Conservation (phyloP, 2,329 filamentous ascomycete genomes). For the Trichoderma atroviride region DNA sequence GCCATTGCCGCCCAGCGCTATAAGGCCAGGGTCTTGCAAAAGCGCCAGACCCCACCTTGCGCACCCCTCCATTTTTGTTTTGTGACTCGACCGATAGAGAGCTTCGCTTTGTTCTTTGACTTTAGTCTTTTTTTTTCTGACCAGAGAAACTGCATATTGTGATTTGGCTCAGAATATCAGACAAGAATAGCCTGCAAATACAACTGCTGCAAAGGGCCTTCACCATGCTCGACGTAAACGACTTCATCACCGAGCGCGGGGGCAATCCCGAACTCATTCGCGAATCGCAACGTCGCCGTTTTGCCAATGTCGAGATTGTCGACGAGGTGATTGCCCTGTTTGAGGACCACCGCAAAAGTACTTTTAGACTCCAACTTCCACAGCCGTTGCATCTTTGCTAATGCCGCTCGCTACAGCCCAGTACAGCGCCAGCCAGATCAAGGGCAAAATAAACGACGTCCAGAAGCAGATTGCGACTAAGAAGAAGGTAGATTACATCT, state of each 20-base stretch:
- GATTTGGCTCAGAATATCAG: background rate
- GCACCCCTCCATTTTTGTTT: conserved; percentile 21
- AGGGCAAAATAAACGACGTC: conserved; percentile 81
- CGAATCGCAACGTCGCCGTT: conserved; percentile 83
- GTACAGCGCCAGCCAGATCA: conserved; percentile 78
- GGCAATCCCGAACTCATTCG: conserved; percentile 90
- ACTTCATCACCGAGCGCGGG: conserved; percentile 83
- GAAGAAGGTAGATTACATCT: conserved; percentile 68
- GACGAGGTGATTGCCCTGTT: conserved; percentile 89
- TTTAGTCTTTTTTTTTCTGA: background rate
- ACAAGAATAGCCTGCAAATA: background rate
- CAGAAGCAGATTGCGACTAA: conserved; percentile 89
- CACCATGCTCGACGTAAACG: conserved; percentile 73
- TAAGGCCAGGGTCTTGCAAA: conserved; percentile 8
- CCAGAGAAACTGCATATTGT: background rate
- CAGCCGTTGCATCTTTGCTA: background rate
- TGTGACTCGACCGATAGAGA: conserved; percentile 6
- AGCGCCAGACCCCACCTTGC: conserved; percentile 19
- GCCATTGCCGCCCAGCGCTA: background rate
- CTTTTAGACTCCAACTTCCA: conserved; percentile 30
- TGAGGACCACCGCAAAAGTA: conserved; percentile 80
- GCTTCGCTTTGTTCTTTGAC: background rate
- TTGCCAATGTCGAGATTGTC: conserved; percentile 79
- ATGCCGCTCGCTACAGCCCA: conserved; percentile 49
- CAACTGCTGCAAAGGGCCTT: background rate